Conservation (phyloP, 2,329 filamentous ascomycete species). For the Epichloe festucae region DNA sequence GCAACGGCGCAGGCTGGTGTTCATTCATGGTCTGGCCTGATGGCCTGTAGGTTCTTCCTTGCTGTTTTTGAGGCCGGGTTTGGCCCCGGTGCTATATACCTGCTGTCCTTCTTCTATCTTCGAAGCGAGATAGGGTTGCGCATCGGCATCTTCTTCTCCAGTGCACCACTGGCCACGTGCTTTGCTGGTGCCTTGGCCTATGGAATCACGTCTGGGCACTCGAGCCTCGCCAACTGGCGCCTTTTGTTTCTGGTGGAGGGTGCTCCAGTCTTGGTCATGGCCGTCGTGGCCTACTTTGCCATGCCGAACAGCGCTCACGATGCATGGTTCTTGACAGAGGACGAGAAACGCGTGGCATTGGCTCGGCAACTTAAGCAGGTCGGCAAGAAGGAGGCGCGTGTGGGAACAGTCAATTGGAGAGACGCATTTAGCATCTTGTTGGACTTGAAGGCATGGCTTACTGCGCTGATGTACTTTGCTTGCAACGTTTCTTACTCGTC, state of each 20-base stretch:
- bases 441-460: slow-evolving; percentile 24
- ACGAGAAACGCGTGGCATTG: slow-evolving; percentile 8
- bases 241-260: slow-evolving; percentile 46
- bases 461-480: slow-evolving; percentile 6
- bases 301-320: slow-evolving; percentile 12
- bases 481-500: slow-evolving; percentile 22
- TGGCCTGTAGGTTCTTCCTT: slow-evolving; percentile 30
- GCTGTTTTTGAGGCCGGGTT: slow-evolving; percentile 20
- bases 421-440: slow-evolving; percentile 18
- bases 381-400: background rate
- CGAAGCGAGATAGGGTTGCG: slow-evolving; percentile 21
- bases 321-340: slow-evolving; percentile 9
- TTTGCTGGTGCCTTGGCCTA: slow-evolving; percentile 55
- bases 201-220: slow-evolving; percentile 46
- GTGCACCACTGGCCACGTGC: slow-evolving; percentile 50
- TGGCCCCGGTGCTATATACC: slow-evolving; percentile 20
- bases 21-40: slow-evolving; percentile 30
- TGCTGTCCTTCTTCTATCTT: slow-evolving; percentile 24
- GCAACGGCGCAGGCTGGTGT: slow-evolving; percentile 29
- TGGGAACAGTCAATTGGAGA: slow-evolving; percentile 8
- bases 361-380: slow-evolving; percentile 5
- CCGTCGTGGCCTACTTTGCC: slow-evolving; percentile 15
- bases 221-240: slow-evolving; percentile 48
- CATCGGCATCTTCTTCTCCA: slow-evolving; percentile 34
- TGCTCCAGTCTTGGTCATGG: slow-evolving; percentile 19